phyloP scores from a whole-genome alignment of 371 early-diverging fungal genomes.

The Sporodiniella umbellata region DNA sequence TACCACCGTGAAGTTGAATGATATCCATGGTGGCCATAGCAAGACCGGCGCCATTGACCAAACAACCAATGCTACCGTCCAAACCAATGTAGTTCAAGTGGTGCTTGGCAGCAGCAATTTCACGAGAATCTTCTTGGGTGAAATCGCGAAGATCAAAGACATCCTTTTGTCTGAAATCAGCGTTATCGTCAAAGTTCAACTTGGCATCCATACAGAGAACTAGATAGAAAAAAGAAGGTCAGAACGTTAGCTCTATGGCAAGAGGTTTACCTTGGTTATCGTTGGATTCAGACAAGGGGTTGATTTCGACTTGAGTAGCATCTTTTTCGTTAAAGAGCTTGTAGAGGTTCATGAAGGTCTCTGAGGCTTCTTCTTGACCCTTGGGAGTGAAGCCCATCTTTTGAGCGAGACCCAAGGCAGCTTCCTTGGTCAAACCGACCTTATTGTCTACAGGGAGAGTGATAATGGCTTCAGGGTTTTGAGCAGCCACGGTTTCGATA shows the following conservation, averaged over 20 bases:
- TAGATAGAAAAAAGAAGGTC: neutral
- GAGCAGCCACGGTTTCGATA: slow-evolving; percentile 93
- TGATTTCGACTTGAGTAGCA: slow-evolving; percentile 97
- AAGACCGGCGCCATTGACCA: slow-evolving; percentile 98
- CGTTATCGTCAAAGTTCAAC: slow-evolving; percentile 98
- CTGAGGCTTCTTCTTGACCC: slow-evolving; percentile 83
- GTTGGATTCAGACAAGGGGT: slow-evolving; percentile 92
- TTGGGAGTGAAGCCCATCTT: slow-evolving; percentile 88
- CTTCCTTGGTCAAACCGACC: slow-evolving; percentile 59
- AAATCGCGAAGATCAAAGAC: slow-evolving; percentile 87
- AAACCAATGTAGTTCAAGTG: slow-evolving; percentile 98
- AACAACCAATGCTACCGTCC: slow-evolving; percentile 83
- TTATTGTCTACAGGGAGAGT: slow-evolving; percentile 79
- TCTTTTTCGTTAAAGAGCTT: slow-evolving; percentile 95
- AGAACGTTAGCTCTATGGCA: neutral
- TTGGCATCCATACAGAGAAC: slow-evolving; percentile 58
- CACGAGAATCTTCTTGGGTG: slow-evolving; percentile 96
- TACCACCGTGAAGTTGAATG: slow-evolving; percentile 97
- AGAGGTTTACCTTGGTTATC: slow-evolving; percentile 75
- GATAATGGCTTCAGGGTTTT: slow-evolving; percentile 92
- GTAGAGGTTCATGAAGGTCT: slow-evolving; percentile 90
- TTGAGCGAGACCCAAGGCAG: slow-evolving; percentile 67
- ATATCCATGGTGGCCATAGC: slow-evolving; percentile 99
- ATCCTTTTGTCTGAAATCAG: slow-evolving; percentile 95
- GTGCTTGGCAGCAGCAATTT: slow-evolving; percentile 94